These are phyloP conservation scores for Claviceps paspali DNA, from an alignment of 2,329 filamentous ascomycete species.

Conservation along the genomic window DNA sequence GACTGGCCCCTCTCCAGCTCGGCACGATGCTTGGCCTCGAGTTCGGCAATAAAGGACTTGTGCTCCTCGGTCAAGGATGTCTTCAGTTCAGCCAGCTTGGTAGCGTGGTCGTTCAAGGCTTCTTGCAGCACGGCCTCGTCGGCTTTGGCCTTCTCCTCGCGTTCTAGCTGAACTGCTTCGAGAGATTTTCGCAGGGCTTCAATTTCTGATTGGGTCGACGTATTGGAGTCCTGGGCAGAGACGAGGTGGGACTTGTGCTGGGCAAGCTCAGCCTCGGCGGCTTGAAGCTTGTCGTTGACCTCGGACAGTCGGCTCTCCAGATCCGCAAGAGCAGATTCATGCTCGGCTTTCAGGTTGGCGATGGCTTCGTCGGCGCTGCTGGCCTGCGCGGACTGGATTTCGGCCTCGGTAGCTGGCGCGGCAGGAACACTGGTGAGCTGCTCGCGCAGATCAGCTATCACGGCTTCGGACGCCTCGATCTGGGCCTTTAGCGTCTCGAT, in stretches of 20 bases:
- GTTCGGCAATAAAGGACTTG: conserved; percentile 27
- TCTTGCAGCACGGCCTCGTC: conserved; percentile 19
- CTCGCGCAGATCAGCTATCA: conserved; percentile 37
- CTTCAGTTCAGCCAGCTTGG: conserved; percentile 35
- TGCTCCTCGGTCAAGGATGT: conserved; percentile 35
- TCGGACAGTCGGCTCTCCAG: conserved; percentile 33
- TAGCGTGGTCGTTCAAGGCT: conserved; percentile 30
- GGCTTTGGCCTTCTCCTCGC: conserved; percentile 18
- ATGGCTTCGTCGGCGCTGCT: conserved; percentile 24
- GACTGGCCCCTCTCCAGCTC: conserved; percentile 32
- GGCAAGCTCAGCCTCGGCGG: conserved; percentile 35
- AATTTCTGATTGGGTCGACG: conserved; percentile 32
- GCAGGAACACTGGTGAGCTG: conserved; percentile 29
- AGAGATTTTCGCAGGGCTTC: conserved; percentile 34
- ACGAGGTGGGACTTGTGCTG: conserved; percentile 32
- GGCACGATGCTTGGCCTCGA: conserved; percentile 38
- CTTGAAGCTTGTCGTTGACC: conserved; percentile 33
- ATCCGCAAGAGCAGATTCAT: conserved; percentile 31
- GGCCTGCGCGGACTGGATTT: conserved; percentile 26
- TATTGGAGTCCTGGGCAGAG: conserved; percentile 33
- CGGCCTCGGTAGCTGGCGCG: conserved; percentile 19
- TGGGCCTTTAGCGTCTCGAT: conserved; percentile 41
- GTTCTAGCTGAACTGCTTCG: conserved; percentile 22
- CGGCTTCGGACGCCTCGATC: conserved; percentile 38
- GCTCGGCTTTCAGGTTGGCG: conserved; percentile 32